Percentiles rank a stretch among this genome's conserved stretches.
Conservation (phyloP, 2,329 filamentous ascomycete genomes). For the Ophiostoma montium region DNA sequence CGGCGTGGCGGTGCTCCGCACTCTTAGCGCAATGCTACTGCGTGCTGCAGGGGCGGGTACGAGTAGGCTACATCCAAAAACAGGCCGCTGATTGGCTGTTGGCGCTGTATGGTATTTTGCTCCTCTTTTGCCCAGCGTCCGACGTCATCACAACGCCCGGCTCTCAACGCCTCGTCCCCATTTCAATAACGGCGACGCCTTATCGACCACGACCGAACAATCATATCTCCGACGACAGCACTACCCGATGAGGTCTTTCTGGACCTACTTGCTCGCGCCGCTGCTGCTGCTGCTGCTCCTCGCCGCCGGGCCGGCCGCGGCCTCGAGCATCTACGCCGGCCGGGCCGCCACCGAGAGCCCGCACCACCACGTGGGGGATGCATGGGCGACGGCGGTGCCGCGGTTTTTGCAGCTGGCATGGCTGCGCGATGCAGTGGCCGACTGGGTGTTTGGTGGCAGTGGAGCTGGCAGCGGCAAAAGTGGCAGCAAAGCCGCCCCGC, state of each 20-base stretch:
- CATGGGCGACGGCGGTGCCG: conserved; percentile 2
- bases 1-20: too few relatives aligned
- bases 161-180: too few relatives aligned
- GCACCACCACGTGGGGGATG: not conserved
- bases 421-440: conserved; percentile 27
- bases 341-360: not conserved
- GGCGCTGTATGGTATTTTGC: too few relatives aligned
- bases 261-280: not conserved
- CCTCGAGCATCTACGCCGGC: not conserved
- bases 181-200: too few relatives aligned
- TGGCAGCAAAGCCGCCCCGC: not conserved
- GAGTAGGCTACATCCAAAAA: too few relatives aligned
- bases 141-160: too few relatives aligned
- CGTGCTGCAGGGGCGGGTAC: too few relatives aligned
- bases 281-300: not conserved
- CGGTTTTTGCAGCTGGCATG: conserved; percentile 34
- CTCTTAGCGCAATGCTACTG: not conserved
- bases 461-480: not conserved
- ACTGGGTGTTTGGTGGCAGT: conserved; percentile 1
- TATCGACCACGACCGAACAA: too few relatives aligned
- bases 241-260: conserved; percentile 6
- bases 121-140: too few relatives aligned
- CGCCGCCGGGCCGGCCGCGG: not conserved
- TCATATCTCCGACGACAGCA: too few relatives aligned
- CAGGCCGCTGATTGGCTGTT: conserved; percentile 3